These are phyloP conservation scores for Aspergillus sclerotioniger DNA, from an alignment of 495 filamentous ascomycete species.

Conservation along the genomic window DNA sequence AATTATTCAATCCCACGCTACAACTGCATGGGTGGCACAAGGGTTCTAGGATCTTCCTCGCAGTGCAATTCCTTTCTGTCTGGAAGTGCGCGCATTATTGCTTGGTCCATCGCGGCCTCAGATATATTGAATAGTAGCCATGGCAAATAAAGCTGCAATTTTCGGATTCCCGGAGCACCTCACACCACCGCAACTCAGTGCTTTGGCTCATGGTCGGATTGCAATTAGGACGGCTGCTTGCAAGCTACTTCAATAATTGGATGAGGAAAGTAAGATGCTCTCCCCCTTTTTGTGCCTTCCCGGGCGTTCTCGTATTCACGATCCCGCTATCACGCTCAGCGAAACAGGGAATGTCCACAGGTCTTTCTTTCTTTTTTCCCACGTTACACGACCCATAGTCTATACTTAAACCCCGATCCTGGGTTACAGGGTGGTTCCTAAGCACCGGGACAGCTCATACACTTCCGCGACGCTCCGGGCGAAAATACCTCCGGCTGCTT, in stretches of 20 bases:
- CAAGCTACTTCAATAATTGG: not conserved
- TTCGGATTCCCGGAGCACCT: too few relatives aligned
- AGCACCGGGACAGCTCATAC: not conserved
- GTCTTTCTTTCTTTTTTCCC: not conserved
- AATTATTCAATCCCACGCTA: not conserved
- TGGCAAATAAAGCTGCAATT: not conserved
- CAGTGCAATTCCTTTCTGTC: not conserved
- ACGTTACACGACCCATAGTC: not conserved
- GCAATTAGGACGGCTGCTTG: not conserved
- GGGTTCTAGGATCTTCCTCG: not conserved
- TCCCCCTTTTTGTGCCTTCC: not conserved
- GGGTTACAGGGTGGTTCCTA: not conserved
- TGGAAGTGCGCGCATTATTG: not conserved
- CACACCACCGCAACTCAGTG: too few relatives aligned
- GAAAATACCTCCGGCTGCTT: not conserved
- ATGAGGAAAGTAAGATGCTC: not conserved
- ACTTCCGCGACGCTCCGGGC: not conserved
- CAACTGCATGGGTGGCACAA: not conserved
- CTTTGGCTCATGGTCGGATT: not conserved
- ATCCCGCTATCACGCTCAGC: not conserved
- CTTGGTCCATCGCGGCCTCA: not conserved
- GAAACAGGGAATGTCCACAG: not conserved
- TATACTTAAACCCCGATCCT: not conserved
- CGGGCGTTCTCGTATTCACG: not conserved
- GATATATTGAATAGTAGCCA: not conserved